phyloP scores from a whole-genome alignment of 306 rosid species.

The Astragalus glycyphyllos region DNA sequence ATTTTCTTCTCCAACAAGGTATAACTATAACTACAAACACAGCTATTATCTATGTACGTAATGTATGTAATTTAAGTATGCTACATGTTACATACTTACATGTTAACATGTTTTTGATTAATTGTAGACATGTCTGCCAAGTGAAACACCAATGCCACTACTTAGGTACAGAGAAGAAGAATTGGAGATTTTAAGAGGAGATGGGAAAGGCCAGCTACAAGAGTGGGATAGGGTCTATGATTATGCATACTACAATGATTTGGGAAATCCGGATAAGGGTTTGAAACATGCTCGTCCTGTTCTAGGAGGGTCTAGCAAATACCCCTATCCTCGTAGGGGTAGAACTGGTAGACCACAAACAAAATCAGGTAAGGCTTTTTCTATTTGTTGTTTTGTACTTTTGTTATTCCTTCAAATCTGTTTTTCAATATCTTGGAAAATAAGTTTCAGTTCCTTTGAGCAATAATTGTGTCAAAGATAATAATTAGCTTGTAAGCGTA shows the following conservation, averaged over 20 bases:
- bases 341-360: constrained; percentile 71
- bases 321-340: constrained; percentile 92
- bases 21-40: constrained; percentile 32
- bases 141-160: constrained; percentile 65
- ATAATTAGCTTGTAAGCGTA: background rate
- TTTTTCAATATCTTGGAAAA: constrained; percentile 9
- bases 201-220: constrained; percentile 64
- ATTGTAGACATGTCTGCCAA: constrained; percentile 70
- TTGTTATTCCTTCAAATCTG: constrained; percentile 19
- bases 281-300: constrained; percentile 57
- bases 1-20: constrained; percentile 87
- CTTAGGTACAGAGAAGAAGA: constrained; percentile 69
- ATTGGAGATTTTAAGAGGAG: constrained; percentile 66
- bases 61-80: background rate
- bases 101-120: background rate
- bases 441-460: background rate
- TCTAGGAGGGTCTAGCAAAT: constrained; percentile 69
- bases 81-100: background rate
- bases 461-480: no score
- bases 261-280: constrained; percentile 66
- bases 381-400: background rate
- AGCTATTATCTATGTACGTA: constrained; percentile 2
- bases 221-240: constrained; percentile 85
- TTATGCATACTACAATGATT: constrained; percentile 72
- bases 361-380: constrained; percentile 52